Base-by-base conservation (phyloP, 306 rosid genomes). In the Oxytropis ochrocephala region DNA sequence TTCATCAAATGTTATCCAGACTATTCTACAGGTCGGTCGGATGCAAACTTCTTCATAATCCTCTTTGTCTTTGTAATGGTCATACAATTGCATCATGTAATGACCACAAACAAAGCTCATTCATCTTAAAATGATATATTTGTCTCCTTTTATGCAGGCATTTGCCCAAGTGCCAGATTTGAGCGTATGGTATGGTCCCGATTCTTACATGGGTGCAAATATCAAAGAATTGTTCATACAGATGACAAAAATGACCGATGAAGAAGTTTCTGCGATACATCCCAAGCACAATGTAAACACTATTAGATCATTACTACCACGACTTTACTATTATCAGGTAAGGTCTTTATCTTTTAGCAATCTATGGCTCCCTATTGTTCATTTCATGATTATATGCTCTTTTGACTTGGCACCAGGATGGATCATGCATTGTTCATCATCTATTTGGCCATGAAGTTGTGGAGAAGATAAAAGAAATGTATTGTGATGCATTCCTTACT, bases 141-240 rank as follows among this genome's bases (percentile, higher is more conserved):
- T 52, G 55, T 49, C 36, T 32, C 33, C 7, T 61, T 60, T 75
- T 77, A 60, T 62, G 73, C 85, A 94, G 99, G 94, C 97, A 58
- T 91, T 94, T 80, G 86, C 89, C 80, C 99, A 94, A 85, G 89
- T 94, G 68, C 96, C 89, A 12, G 91, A 83, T 69, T 79, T 91
- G 76, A 85, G 69, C 41, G n/a, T 94, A 74, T 91, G 85, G 85
- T 89, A 94, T 29, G 99, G 99, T 33, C 99, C 99, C 7, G 99
- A 94, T 87, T 82, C 99, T 41, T 94, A 94, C 88, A 94, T 94
- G 99, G 99, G 99, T 76, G 99, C 99, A 80, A 94, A 94, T 78
- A 87, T 94, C 69, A 74, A 51, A 58, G 99, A 91, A 51, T 59
- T 89, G 76, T 83, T 94, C 71, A 87, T 43, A 73, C 96, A 94